Evolutionary conservation across 2,329 filamentous ascomycete species (phyloP).

Genomic region (Aureobasidium zeae): DNA sequence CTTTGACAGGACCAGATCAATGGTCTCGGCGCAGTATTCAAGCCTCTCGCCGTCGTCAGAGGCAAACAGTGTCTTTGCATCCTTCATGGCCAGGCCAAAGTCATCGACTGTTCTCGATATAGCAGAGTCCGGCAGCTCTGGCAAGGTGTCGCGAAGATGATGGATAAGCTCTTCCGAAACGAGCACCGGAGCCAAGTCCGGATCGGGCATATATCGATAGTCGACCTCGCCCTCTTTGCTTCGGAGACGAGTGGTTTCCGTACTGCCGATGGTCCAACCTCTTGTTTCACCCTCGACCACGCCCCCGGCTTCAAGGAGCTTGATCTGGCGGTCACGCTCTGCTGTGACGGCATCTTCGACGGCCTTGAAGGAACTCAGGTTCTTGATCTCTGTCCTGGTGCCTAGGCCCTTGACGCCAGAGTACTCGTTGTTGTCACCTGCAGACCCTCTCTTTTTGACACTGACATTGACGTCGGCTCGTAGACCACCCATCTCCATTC

Average conservation of each 20-base stretch:
- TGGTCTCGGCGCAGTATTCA: conserved; percentile 69
- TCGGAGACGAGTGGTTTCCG: conserved; percentile 68
- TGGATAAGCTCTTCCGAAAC: conserved; percentile 62
- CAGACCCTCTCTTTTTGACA: conserved; percentile 49
- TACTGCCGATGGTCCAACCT: conserved; percentile 81
- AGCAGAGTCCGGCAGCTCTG: conserved; percentile 58
- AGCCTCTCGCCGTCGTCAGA: conserved; percentile 70
- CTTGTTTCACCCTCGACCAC: conserved; percentile 75
- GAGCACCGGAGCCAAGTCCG: conserved; percentile 72
- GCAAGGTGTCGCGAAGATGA: conserved; percentile 54
- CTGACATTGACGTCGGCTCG: conserved; percentile 95
- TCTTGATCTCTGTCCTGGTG: conserved; percentile 93
- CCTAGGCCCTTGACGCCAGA: conserved; percentile 57
- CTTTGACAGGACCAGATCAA: conserved; percentile 37
- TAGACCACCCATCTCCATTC: conserved; percentile 88
- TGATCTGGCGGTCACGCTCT: conserved; percentile 82
- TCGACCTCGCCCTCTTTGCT: conserved; percentile 96
- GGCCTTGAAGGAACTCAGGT: conserved; percentile 86
- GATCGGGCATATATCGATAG: conserved; percentile 97
- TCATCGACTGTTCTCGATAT: conserved; percentile 42
- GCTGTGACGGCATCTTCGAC: conserved; percentile 91
- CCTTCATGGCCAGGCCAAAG: conserved; percentile 69
- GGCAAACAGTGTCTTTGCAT: conserved; percentile 69
- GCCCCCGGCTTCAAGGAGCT: conserved; percentile 65
- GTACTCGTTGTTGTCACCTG: conserved; percentile 39